Base-by-base conservation (phyloP, 768 basidiomycete genomes). In the Amyloporia xantha region DNA sequence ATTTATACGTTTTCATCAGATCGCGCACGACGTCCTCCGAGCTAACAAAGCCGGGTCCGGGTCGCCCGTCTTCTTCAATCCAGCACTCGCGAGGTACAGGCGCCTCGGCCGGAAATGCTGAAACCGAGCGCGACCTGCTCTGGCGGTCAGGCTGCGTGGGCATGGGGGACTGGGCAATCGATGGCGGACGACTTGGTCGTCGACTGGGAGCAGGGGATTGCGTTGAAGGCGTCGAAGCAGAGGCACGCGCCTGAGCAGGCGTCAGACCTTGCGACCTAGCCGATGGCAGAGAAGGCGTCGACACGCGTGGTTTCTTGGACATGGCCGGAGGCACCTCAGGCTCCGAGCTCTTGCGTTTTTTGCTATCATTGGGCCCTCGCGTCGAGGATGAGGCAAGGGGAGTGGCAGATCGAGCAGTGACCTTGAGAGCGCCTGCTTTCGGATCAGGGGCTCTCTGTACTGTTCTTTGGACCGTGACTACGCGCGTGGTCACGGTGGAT, bases 91-190 rank as follows among this genome's bases (percentile, higher is more conserved):
- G 66, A 15, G 65, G 60, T 42, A 68, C 58, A 11, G 71, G 70
- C n/a, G 61, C 70, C 1, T 59, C 25, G 15, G 65, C 52, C 0
- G 78, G 76, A 51, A 81, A 65, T 1, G 61, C 65, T 0, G 84
- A 85, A 0, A 75, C 73, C 0, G 85, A 87, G 53, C 83, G 82
- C 50, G 86, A 86, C 54, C 82, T 78, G n/a, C 76, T 75, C 35
- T 80, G 76, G 9, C 74, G 72, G 24, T 75, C 77, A 2, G 77
- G 62, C 0, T 73, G 67, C 41, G 62, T 45, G 58, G 66, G 20
- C 6, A 50, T 50, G 17, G 54, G 48, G 2, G 51, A 53, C 0
- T 54, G 51, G 3, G 55, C 52, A 2, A 33, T 42, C 5, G 58
- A 58, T 1, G 54, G 42, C 20, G 50, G 47, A 15, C 41, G 48